Conservation (phyloP, 768 basidiomycete genomes). For the Amanita rubescens region DNA sequence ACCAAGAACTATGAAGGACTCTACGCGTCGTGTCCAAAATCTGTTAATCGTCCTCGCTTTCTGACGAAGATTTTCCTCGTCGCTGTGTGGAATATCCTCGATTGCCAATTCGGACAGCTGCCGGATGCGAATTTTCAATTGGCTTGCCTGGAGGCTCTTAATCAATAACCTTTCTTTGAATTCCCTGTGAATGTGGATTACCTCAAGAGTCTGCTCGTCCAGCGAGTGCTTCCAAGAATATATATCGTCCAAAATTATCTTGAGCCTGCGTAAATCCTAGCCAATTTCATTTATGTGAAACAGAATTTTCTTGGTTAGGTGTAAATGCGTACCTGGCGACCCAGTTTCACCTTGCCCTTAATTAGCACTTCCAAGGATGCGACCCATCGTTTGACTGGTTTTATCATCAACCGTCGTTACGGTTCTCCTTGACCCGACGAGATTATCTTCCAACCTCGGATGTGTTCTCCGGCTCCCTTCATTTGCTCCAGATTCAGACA, state of each 20-base stretch:
- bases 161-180: background rate
- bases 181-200: background rate
- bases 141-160: background rate
- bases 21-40: background rate
- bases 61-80: slow-evolving; percentile 7
- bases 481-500: background rate
- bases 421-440: background rate
- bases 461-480: background rate
- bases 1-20: background rate
- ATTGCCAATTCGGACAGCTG: slow-evolving; percentile 5
- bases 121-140: slow-evolving; percentile 1
- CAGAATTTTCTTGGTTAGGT: background rate
- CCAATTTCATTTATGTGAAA: background rate
- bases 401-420: background rate
- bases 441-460: background rate
- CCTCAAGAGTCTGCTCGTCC: background rate
- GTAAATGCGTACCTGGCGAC: background rate
- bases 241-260: background rate
- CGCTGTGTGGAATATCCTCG: slow-evolving; percentile 4
- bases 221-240: background rate
- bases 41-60: background rate
- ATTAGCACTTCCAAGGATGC: background rate
- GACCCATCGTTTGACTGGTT: background rate
- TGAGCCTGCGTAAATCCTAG: background rate
- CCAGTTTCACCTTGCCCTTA: slow-evolving; percentile 4